Percentiles rank a stretch among this genome's conserved stretches.
phyloP scores from a whole-genome alignment of 108 stramenopile genomes.

The Conticribra guillardii region DNA sequence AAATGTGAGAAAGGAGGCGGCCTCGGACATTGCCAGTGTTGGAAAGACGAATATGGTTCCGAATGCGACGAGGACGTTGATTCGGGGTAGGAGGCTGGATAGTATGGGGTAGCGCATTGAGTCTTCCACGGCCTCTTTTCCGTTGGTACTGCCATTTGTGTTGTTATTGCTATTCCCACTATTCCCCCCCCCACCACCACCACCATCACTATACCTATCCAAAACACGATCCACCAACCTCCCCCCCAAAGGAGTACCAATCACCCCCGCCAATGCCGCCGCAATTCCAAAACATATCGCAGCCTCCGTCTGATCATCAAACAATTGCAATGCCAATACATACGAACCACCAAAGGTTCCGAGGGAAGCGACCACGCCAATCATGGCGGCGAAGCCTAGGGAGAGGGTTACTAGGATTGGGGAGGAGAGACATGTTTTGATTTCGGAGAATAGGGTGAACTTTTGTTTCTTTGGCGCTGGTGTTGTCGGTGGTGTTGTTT shows the following conservation, averaged over 20 bases:
- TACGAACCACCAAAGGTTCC: conserved; percentile 53
- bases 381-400: conserved; percentile 42
- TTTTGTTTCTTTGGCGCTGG: conserved; percentile 17
- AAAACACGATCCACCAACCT: conserved; percentile 35
- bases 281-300: conserved; percentile 48
- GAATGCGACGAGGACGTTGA: conserved; percentile 33
- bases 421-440: conserved; percentile 47
- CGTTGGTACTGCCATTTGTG: background rate
- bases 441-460: conserved; percentile 47
- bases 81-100: conserved; percentile 36
- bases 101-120: conserved; percentile 38
- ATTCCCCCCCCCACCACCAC: too few species aligned
- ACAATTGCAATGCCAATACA: conserved; percentile 42
- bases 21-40: conserved; percentile 42
- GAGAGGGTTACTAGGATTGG: conserved; percentile 45
- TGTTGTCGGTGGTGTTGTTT: background rate
- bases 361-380: conserved; percentile 42
- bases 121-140: conserved; percentile 31
- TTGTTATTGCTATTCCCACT: background rate
- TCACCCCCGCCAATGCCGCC: conserved; percentile 37
- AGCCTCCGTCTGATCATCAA: conserved; percentile 41
- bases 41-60: conserved; percentile 50
- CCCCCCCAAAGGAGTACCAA: conserved; percentile 44
- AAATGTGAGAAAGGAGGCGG: conserved; percentile 46
- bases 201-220: conserved; percentile 15